Conservation (phyloP, 805 yeast species). For the Monosporozyma solicola region DNA sequence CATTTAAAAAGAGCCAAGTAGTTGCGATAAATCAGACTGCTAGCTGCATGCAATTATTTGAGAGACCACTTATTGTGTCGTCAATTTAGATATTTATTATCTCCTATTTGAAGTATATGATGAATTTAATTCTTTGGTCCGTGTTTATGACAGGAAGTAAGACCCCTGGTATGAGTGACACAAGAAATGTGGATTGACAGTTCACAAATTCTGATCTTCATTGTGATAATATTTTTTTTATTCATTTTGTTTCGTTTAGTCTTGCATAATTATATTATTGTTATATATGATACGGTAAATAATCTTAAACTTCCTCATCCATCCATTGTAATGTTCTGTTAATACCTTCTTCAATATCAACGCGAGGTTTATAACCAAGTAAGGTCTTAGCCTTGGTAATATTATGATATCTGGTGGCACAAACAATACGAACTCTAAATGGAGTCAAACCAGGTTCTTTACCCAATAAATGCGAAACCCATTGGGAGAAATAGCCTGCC, state of each 20-base stretch:
- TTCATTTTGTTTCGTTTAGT: neutral
- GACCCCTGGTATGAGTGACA: conserved; percentile 95
- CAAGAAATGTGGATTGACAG: conserved; percentile 27
- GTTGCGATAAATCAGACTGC: too few species aligned
- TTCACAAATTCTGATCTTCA: conserved; percentile 33
- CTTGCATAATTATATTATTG: neutral
- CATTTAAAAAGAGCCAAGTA: neutral
- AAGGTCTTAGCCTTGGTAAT: conserved; percentile 74
- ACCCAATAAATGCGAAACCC: conserved; percentile 57
- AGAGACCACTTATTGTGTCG: neutral
- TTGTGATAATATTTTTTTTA: neutral
- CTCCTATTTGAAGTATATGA: conserved; percentile 7
- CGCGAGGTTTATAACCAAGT: conserved; percentile 74
- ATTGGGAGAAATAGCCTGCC: conserved; percentile 75
- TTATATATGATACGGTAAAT: neutral
- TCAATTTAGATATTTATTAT: neutral
- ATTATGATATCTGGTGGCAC: conserved; percentile 90
- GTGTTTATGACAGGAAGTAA: conserved; percentile 74
- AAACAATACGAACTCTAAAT: conserved; percentile 83
- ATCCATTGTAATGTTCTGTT: conserved; percentile 76
- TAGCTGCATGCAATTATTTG: neutral
- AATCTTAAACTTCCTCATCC: conserved; percentile 43
- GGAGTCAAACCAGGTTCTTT: conserved; percentile 94
- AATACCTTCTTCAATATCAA: conserved; percentile 72
- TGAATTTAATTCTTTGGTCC: conserved; percentile 14